Base-by-base conservation (phyloP, 306 rosid species). In the Citrullus mucosospermus region DNA sequence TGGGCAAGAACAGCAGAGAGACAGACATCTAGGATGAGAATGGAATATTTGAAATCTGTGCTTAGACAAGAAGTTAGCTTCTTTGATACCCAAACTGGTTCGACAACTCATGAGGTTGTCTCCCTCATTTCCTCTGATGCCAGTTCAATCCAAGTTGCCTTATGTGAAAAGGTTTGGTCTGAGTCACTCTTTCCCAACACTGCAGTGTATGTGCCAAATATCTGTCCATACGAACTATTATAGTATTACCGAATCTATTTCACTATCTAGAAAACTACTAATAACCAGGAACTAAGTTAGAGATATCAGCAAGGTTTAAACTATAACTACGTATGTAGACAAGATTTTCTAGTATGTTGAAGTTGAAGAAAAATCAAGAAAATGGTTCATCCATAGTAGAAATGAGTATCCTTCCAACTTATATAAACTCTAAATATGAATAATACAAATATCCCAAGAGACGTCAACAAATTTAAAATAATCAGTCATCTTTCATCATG, bases 1-100 rank as follows among this genome's bases (percentile, higher is more conserved):
- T 90, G 98, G 96, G 78, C 96, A 78, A 86, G 96, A 84, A 94
- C 96, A 17, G 92, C 97, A 0, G 93, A 94, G 86, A 92, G 97
- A 80, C 98, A 94, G 81, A 88, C 95, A 56, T 89, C 97, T 4
- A 82, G 85, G 87, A 92, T 92, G 92, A 87, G 94, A 87, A 78
- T 85, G 82, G 91, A 92, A 75, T 94, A 88, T 81, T 78, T 94
- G 69, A 94, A 87, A 87, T 86, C 98, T 53, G 95, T 92, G 32
- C 97, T 94, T 53, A 84, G 93, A 88, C 96, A 90, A 89, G 97
- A 94, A 81, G 97, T 90, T 72, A 87, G 92, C 44, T 92, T 89
- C 90, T 94, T 88, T 82, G 98, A 94, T 74, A 88, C 86, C 6
- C 96, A 89, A 22, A 78, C 85, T 30, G 84, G 84, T 86, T 90